These are phyloP conservation scores for Leishmania amazonensis DNA, from an alignment of 208 protist species.

Conservation along the genomic window DNA sequence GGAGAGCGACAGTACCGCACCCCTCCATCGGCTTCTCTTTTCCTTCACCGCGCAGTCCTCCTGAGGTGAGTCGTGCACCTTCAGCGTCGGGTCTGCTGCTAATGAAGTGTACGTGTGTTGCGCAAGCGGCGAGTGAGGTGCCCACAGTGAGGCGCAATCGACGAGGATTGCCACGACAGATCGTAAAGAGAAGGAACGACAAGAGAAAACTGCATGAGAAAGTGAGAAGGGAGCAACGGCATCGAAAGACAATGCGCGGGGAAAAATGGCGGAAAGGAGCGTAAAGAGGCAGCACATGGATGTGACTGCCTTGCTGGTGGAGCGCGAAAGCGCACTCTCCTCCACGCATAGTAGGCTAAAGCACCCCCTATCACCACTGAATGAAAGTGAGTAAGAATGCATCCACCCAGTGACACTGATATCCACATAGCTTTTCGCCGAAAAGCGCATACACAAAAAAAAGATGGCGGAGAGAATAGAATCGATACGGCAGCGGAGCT, in stretches of 20 bases:
- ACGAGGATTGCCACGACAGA: background rate
- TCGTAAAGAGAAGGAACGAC: background rate
- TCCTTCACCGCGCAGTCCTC: background rate
- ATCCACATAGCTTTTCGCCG: background rate
- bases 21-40: background rate
- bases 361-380: background rate
- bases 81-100: background rate
- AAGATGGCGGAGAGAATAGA: background rate
- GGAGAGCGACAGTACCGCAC: background rate
- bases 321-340: background rate
- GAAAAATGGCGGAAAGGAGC: background rate
- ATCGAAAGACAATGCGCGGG: constrained; percentile 1
- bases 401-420: background rate
- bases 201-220: constrained; percentile 1
- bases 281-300: background rate
- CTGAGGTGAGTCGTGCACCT: background rate
- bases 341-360: background rate
- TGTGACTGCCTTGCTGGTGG: background rate
- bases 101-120: background rate
- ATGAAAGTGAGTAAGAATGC: background rate
- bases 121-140: background rate
- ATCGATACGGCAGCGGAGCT: background rate
- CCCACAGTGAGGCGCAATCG: background rate
- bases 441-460: background rate
- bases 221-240: constrained; percentile 6